Conservation (phyloP, 2,329 filamentous ascomycete species). For the Ascochyta viciae-villosae region DNA sequence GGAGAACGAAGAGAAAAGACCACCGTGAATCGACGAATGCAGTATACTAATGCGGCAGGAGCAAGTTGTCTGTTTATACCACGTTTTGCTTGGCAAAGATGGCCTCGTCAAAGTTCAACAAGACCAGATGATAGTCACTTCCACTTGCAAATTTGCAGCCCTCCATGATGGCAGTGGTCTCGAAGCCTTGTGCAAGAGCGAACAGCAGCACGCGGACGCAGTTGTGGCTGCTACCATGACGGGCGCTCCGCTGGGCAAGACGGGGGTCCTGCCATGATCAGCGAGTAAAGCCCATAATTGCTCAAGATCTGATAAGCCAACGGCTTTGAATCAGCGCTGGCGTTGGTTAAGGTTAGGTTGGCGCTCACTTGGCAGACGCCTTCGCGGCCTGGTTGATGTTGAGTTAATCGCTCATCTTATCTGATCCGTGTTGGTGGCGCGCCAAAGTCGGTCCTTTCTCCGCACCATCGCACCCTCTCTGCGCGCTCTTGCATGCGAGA, state of each 20-base stretch:
- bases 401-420: constrained; percentile 8
- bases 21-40: not conserved
- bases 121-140: not conserved
- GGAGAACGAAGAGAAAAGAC: not conserved
- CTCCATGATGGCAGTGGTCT: not conserved
- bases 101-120: not conserved
- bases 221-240: constrained; percentile 1
- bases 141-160: constrained; percentile 6
- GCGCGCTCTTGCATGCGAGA: not conserved
- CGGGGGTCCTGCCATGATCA: constrained; percentile 8
- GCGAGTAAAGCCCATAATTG: not conserved
- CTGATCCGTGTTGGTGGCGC: not conserved
- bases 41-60: not conserved
- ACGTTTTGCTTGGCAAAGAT: constrained; percentile 1
- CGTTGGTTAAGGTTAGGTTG: constrained; percentile 5
- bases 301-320: constrained; percentile 12
- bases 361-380: constrained; percentile 11
- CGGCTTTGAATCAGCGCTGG: not conserved
- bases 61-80: not conserved
- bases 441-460: constrained; percentile 1
- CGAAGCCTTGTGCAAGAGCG: constrained; percentile 4
- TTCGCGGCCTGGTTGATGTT: not conserved
- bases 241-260: constrained; percentile 2
- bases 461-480: not conserved
- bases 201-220: constrained; percentile 1